Base-by-base conservation (phyloP, 768 basidiomycete species). In the Melanogaster broomeanus region DNA sequence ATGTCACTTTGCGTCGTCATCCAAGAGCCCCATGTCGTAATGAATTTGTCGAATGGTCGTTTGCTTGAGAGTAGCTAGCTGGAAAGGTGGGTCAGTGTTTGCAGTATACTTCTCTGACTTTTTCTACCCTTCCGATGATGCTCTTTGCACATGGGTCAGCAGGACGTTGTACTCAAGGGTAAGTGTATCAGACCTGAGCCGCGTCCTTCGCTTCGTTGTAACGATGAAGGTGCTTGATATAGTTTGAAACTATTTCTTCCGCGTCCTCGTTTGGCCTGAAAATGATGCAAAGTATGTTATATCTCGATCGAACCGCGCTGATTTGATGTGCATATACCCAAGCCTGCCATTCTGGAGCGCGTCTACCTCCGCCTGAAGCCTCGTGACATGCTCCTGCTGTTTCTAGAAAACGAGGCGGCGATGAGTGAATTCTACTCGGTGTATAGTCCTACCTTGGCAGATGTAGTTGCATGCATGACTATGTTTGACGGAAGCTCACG, bases 181-280 rank as follows among this genome's bases (percentile, higher is more conserved):
- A n/a, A 42, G 47, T 13, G 49, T 34, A 28, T 43, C 44, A 19
- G 31, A 83, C 89, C 83, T 91, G 90, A 0, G 88, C 77, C 4
- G 88, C 90, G 63, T 92, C 90, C 62, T 91, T 91, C 9, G 87
- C 80, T 64, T 91, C 90, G 53, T 91, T 91, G 55, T 90, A 92
- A 33, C 72, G 74, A 65, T 91, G 90, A 31, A n/a, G 71, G 3
- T 88, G 72, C 57, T 79, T 79, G 65, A 90, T 90, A 59, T 90
- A 87, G 13, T 73, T 70, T 53, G 83, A 81, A 21, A 87, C 81
- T 8, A 87, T 80, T 44, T 69, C 70, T 38, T 84, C 80, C 0
- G 85, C 78, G 45, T 84, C 78, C 51, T 76, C 74, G 39, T 65
- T 49, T 47, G 64, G 67, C 30, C 78, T 79, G 46, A 27, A 54